A percentile compares a stretch with the other conserved stretches of the same genome.
These are phyloP conservation scores for Paradendryphiella salina DNA, from an alignment of 2,329 filamentous ascomycete genomes.

Conservation along the genomic window DNA sequence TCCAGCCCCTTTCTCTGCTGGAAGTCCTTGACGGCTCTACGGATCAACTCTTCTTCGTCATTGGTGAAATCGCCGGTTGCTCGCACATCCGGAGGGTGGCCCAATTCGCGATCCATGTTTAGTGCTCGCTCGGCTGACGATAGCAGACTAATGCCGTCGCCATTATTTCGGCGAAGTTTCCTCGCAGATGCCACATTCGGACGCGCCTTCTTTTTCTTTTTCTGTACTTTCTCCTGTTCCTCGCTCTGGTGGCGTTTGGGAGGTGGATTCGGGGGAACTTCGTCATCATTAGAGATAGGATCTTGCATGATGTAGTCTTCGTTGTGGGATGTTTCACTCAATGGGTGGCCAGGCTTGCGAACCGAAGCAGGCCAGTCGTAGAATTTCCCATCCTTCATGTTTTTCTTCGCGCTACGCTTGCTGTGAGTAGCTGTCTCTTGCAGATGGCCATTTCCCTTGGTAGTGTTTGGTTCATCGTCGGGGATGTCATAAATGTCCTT, in stretches of 20 bases:
- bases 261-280: background rate
- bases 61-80: conserved; percentile 20
- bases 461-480: conserved; percentile 1
- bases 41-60: conserved; percentile 32
- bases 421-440: background rate
- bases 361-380: conserved; percentile 1
- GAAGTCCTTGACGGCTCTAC: conserved; percentile 27
- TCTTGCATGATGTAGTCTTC: conserved; percentile 1
- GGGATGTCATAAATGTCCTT: conserved; percentile 6
- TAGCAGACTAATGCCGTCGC: background rate
- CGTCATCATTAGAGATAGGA: conserved; percentile 3
- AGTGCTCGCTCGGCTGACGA: conserved; percentile 25
- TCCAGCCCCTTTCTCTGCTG: conserved; percentile 25
- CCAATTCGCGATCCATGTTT: conserved; percentile 11
- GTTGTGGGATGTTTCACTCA: background rate
- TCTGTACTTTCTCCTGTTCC: background rate
- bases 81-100: conserved; percentile 22
- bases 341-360: background rate
- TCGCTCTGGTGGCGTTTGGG: background rate
- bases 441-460: background rate
- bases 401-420: background rate
- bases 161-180: background rate
- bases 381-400: background rate
- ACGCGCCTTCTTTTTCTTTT: background rate
- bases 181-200: background rate